Percentiles rank a stretch among this genome's conserved stretches.
These are phyloP conservation scores for Stachybotrys echinatus DNA, from an alignment of 2,329 filamentous ascomycete species.

Conservation along the genomic window DNA sequence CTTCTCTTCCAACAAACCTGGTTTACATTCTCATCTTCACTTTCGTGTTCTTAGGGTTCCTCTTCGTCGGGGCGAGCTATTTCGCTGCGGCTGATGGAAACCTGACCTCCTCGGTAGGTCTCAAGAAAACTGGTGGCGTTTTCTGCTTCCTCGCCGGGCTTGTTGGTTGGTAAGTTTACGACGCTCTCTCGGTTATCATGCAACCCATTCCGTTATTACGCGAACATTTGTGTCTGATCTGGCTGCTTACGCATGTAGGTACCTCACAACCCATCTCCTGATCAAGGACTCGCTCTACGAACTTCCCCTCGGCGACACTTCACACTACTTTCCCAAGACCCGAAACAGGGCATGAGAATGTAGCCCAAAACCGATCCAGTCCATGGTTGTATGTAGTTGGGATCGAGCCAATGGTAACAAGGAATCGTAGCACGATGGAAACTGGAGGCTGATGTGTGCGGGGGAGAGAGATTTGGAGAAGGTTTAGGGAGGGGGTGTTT, in stretches of 20 bases:
- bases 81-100: conserved; percentile 18
- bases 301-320: conserved; percentile 16
- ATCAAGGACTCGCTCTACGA: conserved; percentile 16
- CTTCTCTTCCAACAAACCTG: conserved; percentile 15
- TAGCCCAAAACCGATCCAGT: no score
- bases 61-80: conserved; percentile 15
- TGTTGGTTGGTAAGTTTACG: conserved; percentile 15
- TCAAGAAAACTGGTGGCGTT: conserved; percentile 17
- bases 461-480: no score
- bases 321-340: conserved; percentile 15
- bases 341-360: conserved; percentile 3
- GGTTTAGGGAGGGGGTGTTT: no score
- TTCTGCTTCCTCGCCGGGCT: conserved; percentile 19
- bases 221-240: no score
- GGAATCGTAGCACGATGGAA: no score
- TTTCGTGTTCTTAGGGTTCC: conserved; percentile 14
- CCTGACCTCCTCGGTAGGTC: conserved; percentile 1
- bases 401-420: no score
- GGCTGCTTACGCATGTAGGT: conserved; percentile 14
- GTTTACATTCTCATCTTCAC: conserved; percentile 18
- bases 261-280: conserved; percentile 16
- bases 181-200: not conserved
- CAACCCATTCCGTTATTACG: not conserved
- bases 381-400: no score
- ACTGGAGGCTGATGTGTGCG: no score